Evolutionary conservation across 108 stramenopile species (phyloP), one percentile per base, ranked within the genome.

Genomic region (Aurantiochytrium sp.): DNA sequence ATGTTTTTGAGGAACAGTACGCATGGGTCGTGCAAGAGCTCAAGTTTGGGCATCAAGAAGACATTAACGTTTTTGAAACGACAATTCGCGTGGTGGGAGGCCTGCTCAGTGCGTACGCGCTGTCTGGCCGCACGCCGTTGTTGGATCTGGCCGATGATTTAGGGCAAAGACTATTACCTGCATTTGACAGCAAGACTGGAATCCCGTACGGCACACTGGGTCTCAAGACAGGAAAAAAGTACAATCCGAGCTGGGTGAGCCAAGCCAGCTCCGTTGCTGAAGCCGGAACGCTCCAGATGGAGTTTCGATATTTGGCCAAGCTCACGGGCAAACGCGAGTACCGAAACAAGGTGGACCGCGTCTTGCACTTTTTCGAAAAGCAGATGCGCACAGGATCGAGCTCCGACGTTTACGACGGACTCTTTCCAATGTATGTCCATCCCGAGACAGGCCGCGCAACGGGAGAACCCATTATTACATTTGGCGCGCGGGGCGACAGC

Each of bases 1-100:
- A 96, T 16, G 98, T 98, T 91, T 99, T 98, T 88, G 91, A 60
- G 94, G 94, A 87, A 35, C 97, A 95, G 5, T 60, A 95, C 57
- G 94, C 96, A 35, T 99, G 97, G 97, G 95, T 98, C 28, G 55
- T 42, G 57, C 29, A 90, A 4, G 35, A 94, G 60, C 92, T 98
- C 44, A 55, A 87, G 45, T 89, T 95, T 88, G 92, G 93, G 59
- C 44, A 87, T 12, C 91, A 94, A 14, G 58, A 90, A 35, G 60
- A 58, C 29, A 98, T 98, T 5, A 96, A 95, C 45, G 95, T 96
- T 58, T 99, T 99, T 92, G 99, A 99, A 94, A 98, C 97, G 18
- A 99, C 97, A 42, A 99, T 99, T 91, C 95, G 99, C 6, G 96
- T 92, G 71, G 92, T 99, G 23, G 99, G 98, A 4, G 98, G 98